phyloP scores from a whole-genome alignment of 495 filamentous ascomycete genomes.

The Tuber magnatum region DNA sequence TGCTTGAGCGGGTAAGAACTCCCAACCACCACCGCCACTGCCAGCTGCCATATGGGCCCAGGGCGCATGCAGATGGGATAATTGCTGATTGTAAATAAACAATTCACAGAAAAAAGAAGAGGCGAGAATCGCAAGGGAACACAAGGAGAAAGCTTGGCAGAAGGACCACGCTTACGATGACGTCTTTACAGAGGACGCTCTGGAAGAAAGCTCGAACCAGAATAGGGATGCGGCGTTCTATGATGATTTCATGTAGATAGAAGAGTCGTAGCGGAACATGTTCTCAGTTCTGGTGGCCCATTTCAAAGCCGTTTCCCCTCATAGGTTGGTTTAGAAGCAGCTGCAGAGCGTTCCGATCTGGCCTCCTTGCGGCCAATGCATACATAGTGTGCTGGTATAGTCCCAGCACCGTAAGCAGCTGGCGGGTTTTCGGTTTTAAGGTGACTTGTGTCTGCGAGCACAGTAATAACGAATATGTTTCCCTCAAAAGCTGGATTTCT shows the following conservation, averaged over 20 bases:
- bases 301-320: neutral
- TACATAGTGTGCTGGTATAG: neutral
- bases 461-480: neutral
- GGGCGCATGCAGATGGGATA: too few relatives aligned
- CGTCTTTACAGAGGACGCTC: slow-evolving; percentile 60
- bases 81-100: slow-evolving; percentile 7
- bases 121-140: slow-evolving; percentile 64
- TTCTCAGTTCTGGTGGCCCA: neutral
- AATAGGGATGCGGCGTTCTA: slow-evolving; percentile 55
- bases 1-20: slow-evolving; percentile 56
- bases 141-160: slow-evolving; percentile 82
- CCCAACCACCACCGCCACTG: neutral
- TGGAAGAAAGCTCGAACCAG: slow-evolving; percentile 61
- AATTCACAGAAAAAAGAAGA: slow-evolving; percentile 65
- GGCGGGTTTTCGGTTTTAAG: neutral
- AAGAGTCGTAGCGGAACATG: neutral
- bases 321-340: neutral
- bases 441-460: neutral
- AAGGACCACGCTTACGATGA: slow-evolving; percentile 95
- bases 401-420: neutral
- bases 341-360: neutral
- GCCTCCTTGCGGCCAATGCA: neutral
- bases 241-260: slow-evolving; percentile 65
- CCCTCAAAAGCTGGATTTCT: neutral
- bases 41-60: neutral